phyloP scores from a whole-genome alignment of 129 eudicot genomes.

The Arctium minus region DNA sequence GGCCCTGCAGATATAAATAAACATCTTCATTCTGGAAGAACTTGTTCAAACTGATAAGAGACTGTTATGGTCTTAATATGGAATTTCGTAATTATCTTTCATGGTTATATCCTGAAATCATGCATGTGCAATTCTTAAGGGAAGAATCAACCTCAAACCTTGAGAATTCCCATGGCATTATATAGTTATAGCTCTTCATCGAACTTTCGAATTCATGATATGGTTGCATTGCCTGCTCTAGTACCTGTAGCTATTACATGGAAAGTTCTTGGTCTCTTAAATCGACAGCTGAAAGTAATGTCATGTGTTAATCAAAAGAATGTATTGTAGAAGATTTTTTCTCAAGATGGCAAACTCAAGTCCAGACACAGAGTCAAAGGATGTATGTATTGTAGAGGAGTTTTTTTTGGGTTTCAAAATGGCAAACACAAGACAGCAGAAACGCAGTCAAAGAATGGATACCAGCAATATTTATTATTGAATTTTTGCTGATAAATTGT shows the following conservation, averaged over 20 bases:
- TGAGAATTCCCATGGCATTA: background rate
- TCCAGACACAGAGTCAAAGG: no score
- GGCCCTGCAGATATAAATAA: background rate
- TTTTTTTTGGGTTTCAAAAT: no score
- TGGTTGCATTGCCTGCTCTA: conserved; percentile 2
- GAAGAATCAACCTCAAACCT: background rate
- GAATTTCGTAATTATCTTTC: background rate
- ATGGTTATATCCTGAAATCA: background rate
- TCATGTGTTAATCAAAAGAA: background rate
- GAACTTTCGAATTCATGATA: background rate
- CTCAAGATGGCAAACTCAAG: no score
- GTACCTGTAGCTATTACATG: background rate
- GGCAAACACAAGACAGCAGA: no score
- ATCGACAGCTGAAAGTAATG: background rate
- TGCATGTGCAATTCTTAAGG: background rate
- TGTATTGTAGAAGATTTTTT: background rate
- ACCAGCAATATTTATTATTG: background rate
- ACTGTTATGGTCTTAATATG: conserved; percentile 4
- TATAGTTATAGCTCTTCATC: background rate
- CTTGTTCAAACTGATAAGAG: background rate
- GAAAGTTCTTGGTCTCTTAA: background rate
- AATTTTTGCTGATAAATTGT: background rate
- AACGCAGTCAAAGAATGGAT: background rate
- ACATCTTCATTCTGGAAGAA: conserved; percentile 12
- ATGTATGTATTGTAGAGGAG: no score